Percentiles rank a stretch among this genome's conserved stretches.
Evolutionary conservation across 805 yeast genomes (phyloP).

Genomic region (Barnettozyma pratensis): DNA sequence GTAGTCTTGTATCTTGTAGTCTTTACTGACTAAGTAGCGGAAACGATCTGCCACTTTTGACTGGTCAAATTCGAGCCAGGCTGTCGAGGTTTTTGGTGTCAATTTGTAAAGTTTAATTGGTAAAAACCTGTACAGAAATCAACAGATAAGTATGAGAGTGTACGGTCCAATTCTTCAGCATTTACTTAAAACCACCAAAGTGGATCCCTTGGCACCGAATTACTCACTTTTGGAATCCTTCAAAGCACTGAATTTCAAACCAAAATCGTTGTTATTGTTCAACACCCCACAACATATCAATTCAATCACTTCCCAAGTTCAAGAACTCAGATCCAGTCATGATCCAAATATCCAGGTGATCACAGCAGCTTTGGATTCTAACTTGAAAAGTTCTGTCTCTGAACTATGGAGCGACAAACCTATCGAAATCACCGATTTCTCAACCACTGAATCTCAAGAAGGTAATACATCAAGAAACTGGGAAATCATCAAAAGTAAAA

Average conservation of each 20-base stretch:
- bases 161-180: not conserved
- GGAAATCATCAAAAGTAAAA: not conserved
- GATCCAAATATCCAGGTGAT: not conserved
- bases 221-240: not conserved
- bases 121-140: too few relatives aligned
- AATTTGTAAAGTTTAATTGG: too few relatives aligned
- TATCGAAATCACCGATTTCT: not conserved
- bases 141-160: too few relatives aligned
- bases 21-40: too few relatives aligned
- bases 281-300: not conserved
- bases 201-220: not conserved
- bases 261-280: not conserved
- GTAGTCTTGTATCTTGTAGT: too few relatives aligned
- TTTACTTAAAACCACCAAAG: not conserved
- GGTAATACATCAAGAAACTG: not conserved
- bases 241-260: not conserved
- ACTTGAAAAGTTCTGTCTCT: not conserved
- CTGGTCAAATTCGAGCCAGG: too few relatives aligned
- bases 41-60: too few relatives aligned
- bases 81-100: too few relatives aligned
- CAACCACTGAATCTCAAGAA: not conserved
- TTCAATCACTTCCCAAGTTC: not conserved
- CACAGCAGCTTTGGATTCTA: not conserved
- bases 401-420: constrained; percentile 1
- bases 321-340: not conserved